Percentiles rank a stretch among this genome's conserved stretches.
These are phyloP conservation scores for Populus ilicifolia DNA, from an alignment of 345 rosid species.

Conservation along the genomic window DNA sequence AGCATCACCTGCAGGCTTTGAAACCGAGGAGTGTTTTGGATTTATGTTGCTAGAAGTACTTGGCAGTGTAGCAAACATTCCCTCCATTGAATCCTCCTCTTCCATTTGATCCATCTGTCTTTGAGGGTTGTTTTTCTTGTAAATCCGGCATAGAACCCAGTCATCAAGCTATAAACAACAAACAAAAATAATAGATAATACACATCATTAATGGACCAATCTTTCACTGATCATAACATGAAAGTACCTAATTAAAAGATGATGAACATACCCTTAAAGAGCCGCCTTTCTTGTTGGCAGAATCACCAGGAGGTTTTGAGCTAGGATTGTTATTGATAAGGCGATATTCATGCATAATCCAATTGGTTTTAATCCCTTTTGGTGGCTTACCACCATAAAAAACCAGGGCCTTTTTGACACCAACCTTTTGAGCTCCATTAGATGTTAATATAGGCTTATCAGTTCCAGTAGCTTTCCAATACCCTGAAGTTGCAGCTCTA, in stretches of 20 bases:
- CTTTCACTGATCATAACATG: not conserved
- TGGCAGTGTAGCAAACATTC: constrained; percentile 30
- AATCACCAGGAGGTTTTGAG: constrained; percentile 37
- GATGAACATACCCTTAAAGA: constrained; percentile 50
- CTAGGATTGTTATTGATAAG: constrained; percentile 40
- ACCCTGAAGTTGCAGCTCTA: constrained; percentile 93
- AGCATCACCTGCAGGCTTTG: constrained; percentile 23
- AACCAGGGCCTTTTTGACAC: constrained; percentile 89
- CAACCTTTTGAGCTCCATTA: constrained; percentile 62
- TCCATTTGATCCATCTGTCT: constrained; percentile 46
- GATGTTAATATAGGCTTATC: constrained; percentile 83
- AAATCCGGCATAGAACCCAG: constrained; percentile 75
- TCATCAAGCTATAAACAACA: constrained; percentile 48
- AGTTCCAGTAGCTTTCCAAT: constrained; percentile 99
- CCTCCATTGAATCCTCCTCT: constrained; percentile 41
- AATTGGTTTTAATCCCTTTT: constrained; percentile 88
- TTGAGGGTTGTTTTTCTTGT: constrained; percentile 56
- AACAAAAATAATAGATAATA: not conserved
- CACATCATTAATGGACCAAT: not conserved
- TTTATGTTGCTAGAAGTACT: not conserved
- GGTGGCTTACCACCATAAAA: constrained; percentile 97
- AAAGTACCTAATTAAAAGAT: not conserved
- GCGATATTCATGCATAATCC: constrained; percentile 99
- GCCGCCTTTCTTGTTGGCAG: constrained; percentile 36
- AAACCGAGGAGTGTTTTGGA: constrained; percentile 1